phyloP scores from a whole-genome alignment of 2,329 filamentous ascomycete species.

The Chaetomiaceae sp. region DNA sequence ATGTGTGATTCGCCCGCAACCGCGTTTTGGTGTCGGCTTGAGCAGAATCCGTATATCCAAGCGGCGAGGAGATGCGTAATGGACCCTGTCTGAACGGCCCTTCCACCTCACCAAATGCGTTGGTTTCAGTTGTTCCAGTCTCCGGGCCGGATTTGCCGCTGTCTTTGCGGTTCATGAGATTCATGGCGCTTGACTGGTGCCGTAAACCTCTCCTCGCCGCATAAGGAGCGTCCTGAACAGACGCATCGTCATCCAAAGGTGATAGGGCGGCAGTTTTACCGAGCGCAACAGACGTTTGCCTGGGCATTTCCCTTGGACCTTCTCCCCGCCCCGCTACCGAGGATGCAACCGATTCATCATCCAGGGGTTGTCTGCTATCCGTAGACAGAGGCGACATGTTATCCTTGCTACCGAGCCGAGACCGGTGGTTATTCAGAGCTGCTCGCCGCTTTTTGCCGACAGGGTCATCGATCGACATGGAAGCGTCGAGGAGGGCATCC shows the following conservation, averaged over 20 bases:
- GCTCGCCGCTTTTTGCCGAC: constrained; percentile 50
- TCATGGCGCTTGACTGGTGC: constrained; percentile 57
- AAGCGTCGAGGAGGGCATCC: constrained; percentile 87
- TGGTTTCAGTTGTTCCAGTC: constrained; percentile 55
- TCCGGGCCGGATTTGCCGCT: constrained; percentile 55
- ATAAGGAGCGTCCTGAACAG: constrained; percentile 39
- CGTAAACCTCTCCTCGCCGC: constrained; percentile 46
- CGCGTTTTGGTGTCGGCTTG: constrained; percentile 38
- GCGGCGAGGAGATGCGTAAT: constrained; percentile 31
- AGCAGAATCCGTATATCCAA: constrained; percentile 30
- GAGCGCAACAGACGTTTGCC: constrained; percentile 33
- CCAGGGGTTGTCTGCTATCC: constrained; percentile 32
- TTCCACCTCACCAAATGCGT: constrained; percentile 57
- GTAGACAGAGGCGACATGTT: constrained; percentile 37
- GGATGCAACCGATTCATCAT: constrained; percentile 28
- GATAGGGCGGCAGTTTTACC: constrained; percentile 22
- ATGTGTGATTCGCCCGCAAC: constrained; percentile 69
- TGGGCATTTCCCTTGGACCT: constrained; percentile 38
- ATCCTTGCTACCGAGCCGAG: constrained; percentile 39
- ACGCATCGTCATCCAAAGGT: constrained; percentile 29
- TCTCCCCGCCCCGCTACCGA: constrained; percentile 29
- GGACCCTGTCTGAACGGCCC: constrained; percentile 46
- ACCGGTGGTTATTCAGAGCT: constrained; percentile 48
- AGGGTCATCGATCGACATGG: constrained; percentile 75
- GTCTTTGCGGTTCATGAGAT: constrained; percentile 55